These are phyloP conservation scores for Botrytis pseudocinerea DNA, from an alignment of 2,329 filamentous ascomycete species.

Conservation along the genomic window DNA sequence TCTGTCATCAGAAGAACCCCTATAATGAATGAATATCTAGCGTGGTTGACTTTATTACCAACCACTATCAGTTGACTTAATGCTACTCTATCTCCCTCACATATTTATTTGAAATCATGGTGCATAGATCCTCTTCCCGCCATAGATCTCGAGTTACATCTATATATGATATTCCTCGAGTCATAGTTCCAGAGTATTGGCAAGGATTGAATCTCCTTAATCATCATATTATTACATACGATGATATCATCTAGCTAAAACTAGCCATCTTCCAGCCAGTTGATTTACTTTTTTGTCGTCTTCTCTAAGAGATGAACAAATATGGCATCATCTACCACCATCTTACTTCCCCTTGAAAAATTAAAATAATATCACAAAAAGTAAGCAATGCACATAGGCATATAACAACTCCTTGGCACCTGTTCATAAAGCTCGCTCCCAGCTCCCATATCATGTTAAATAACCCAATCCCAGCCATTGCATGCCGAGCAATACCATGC, in stretches of 20 bases:
- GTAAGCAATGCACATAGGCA: constrained; percentile 19
- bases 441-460: constrained; percentile 15
- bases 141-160: not conserved
- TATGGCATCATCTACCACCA: constrained; percentile 9
- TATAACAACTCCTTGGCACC: constrained; percentile 20
- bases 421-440: constrained; percentile 18
- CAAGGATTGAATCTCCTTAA: not conserved
- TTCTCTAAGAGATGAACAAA: constrained; percentile 11
- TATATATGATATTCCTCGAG: not conserved
- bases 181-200: not conserved
- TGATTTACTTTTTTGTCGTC: not conserved
- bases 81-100: not conserved
- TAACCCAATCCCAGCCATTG: constrained; percentile 22
- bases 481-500: constrained; percentile 18
- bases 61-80: not conserved
- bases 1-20: not conserved
- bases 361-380: constrained; percentile 19
- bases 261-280: not conserved
- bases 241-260: constrained; percentile 15
- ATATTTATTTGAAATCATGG: not conserved
- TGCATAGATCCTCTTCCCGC: not conserved
- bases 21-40: not conserved
- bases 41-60: too few species aligned
- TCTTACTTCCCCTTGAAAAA: constrained; percentile 9
- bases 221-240: constrained; percentile 6